Evolutionary conservation across 306 rosid species (phyloP).

Genomic region (Macrotyloma uniflorum): DNA sequence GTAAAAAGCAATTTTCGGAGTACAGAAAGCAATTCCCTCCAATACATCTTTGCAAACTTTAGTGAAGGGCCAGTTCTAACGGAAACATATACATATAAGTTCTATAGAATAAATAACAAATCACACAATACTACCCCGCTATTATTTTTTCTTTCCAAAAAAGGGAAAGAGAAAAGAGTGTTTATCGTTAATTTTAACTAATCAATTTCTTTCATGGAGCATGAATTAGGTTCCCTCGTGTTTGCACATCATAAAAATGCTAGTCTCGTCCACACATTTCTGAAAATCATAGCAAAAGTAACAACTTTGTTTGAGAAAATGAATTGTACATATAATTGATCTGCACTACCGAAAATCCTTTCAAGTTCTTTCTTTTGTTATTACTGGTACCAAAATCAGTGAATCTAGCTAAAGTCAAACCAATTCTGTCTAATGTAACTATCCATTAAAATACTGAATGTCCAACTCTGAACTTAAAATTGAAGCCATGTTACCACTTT

Average conservation of each 20-base stretch:
- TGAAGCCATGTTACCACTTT: slow-evolving; percentile 50
- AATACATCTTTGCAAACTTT: background rate
- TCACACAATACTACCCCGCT: background rate
- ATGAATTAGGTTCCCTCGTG: too few species aligned
- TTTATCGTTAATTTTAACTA: background rate
- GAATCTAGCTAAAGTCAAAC: slow-evolving; percentile 36
- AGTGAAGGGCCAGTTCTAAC: background rate
- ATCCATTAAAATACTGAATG: slow-evolving; percentile 28
- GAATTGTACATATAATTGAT: slow-evolving; percentile 30
- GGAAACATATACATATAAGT: background rate
- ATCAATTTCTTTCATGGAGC: background rate
- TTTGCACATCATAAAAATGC: too few species aligned
- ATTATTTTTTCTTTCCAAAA: background rate
- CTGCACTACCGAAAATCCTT: slow-evolving; percentile 22
- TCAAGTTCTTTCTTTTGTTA: slow-evolving; percentile 26
- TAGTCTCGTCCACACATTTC: background rate
- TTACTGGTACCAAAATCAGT: slow-evolving; percentile 18
- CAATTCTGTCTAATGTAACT: background rate
- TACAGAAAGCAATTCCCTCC: too few species aligned
- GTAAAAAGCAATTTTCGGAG: too few species aligned
- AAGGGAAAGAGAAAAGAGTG: background rate
- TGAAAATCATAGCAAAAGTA: background rate
- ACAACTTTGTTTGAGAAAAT: slow-evolving; percentile 33
- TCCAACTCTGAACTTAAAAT: slow-evolving; percentile 50
- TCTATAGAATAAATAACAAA: background rate